Base-by-base conservation (phyloP, 164 flowering plant genomes). In the Hamamelis virginiana region DNA sequence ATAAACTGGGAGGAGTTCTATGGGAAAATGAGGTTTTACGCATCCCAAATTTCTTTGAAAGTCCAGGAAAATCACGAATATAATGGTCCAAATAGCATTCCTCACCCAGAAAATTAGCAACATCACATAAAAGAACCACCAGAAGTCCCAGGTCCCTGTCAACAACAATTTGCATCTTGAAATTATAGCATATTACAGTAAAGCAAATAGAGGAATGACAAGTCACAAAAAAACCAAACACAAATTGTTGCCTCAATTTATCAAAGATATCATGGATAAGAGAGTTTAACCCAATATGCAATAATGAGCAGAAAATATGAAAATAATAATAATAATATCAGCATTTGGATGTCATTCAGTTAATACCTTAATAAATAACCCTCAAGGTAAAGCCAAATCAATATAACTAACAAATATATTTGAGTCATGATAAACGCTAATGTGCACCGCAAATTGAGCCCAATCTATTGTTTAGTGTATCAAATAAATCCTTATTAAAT, bases 51-150 rank as follows among this genome's bases (percentile, higher is more conserved):
- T 72, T 75, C 71, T 67, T 69, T 27, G 77, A 75, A 57, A 90
- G 86, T 59, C 67, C 19, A 62, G 99, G 98, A 73, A 93, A 96
- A 82, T 96, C 99, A 72, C 99, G 98, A 74, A 90, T 59, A 72
- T 93, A 96, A 75, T 89, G 85, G 72, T 96, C 99, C 77, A 93
- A 51, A 74, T 86, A 96, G 79, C 80, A 81, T 60, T 72, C 75
- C 75, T 90, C 91, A 5, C 87, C 81, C 76, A 96, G 72, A 66
- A 66, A 83, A 71, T 69, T 69, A 65, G 98, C 92, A 78, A 90
- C 69, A 68, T 84, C 67, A 59, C 83, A 80, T 69, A 93, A 78
- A 28, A 96, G 82, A 83, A 66, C 71, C 53, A 84, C 93, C 74
- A 96, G 82, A 76, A 84, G 88, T 47, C 77, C 81, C 78, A 90